Evolutionary conservation across 2,329 filamentous ascomycete species (phyloP), one percentile per base, ranked within the genome.

Genomic region (Colletotrichum sublineola): DNA sequence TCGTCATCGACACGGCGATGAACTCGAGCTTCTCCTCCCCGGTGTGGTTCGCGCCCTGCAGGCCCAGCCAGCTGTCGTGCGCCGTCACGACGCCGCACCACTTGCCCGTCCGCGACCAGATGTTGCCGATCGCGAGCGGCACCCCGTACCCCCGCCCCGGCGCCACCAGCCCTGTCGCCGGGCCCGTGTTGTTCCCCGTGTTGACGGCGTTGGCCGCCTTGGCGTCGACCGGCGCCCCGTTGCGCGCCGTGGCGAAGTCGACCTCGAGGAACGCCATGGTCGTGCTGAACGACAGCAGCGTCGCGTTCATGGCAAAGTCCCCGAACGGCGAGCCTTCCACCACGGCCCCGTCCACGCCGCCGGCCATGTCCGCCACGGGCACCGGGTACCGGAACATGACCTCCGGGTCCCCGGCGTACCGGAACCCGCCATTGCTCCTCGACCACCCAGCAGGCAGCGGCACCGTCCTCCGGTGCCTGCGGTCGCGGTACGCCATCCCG

Each of bases 31-130:
- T 64, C 63, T 75, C 84, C 57, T 83, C 82, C 53, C 83, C 83
- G 8, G 83, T 82, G 67, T 85, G 83, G 75, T 85, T 86, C 71
- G 82, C 84, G n/a, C 82, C 81, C 75, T 85, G 83, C 6, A 85
- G 75, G 11, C 84, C 84, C 48, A 86, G 75, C 84, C 84, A 86
- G 44, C 80, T 80, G 63, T 85, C 84, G 74, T 86, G 84, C n/a
- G 83, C 80, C 50, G 83, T 80, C 46, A 85, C 80, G 60, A 82
- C 80, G 38, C 84, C 84, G n/a, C 83, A 78, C 83, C 83, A 85
- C 42, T 77, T 77, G 53, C 80, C 78, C 3, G 75, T 75, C 52
- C 76, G 80, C 63, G 78, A 77, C 79, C 81, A 82, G 74, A 86
- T 83, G 65, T 82, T 84, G 36, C 84, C 84, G 24, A 85, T 79